Evolutionary conservation across 2,329 filamentous ascomycete genomes (phyloP), one percentile per base, ranked within the genome.

Genomic region (Cylindrodendrum hubeiense): DNA sequence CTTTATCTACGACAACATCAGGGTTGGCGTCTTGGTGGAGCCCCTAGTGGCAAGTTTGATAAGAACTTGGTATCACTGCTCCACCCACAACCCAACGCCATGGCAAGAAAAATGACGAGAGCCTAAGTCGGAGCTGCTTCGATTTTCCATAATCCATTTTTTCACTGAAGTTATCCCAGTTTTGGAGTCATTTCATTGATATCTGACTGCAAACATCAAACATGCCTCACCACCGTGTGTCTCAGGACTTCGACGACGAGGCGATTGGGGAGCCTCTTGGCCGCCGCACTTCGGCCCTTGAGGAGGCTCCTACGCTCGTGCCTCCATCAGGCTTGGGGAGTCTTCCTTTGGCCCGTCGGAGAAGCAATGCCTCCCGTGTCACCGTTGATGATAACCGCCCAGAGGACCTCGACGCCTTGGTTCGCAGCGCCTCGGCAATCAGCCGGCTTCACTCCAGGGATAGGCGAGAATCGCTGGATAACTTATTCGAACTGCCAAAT

Each of bases 361-460:
- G 59, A 47, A 61, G 59, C 51, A 61, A 46, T 13, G 51, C 59
- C 5, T 61, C 59, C 15, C 59, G 43, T 15, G 43, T 43, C 10
- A 56, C 59, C 1, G 33, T 43, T 1, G 59, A 62, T 12, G 59
- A 62, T 55, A 22, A 51, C n/a, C 43, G 43, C n/a, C 34, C 44
- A 22, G 59, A 62, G 15, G 51, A 62, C 43, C 33, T 62, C 4
- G 59, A 55, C 7, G 28, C 33, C 8, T 47, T 62, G 24, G 46
- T 56, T 30, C 44, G 59, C 43, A 62, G 59, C 22, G 59, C 59
- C 7, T 62, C 59, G 9, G 59, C 51, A 3, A 34, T 62, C n/a
- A 56, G 51, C 15, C 41, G 59, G n/a, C n/a, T 44, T 10, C 59
- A 50, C 12, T 62, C 59, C 2, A 28, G 44, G 24, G 59, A 62